A percentile compares a stretch with the other conserved stretches of the same genome.
Evolutionary conservation across 1,284 basidiomycete genomes (phyloP).

Genomic region (Tylopilus microsporus): DNA sequence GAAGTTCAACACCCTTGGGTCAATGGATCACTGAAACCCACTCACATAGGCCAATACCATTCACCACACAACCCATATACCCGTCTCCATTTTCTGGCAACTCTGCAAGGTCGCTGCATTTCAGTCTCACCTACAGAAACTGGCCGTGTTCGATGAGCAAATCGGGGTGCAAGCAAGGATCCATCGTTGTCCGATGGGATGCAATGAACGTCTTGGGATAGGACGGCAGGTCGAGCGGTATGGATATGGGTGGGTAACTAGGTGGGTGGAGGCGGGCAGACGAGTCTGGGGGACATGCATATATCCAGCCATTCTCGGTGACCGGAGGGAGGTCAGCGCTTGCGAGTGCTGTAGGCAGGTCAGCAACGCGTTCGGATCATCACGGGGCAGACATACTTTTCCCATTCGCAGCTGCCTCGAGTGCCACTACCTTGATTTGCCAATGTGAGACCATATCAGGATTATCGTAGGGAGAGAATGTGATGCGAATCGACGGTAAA

Average conservation of each 20-base stretch:
- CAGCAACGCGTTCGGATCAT: neutral
- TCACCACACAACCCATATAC: no score
- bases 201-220: constrained; percentile 49
- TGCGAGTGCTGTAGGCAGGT: constrained; percentile 23
- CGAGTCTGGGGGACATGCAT: constrained; percentile 25
- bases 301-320: constrained; percentile 21
- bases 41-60: no score
- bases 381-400: constrained; percentile 22
- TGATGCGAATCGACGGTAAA: constrained; percentile 30
- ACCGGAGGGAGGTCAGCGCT: constrained; percentile 21
- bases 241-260: neutral
- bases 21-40: no score
- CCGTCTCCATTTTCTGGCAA: no score
- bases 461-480: constrained; percentile 30
- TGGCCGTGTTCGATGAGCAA: constrained; percentile 51
- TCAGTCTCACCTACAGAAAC: constrained; percentile 36
- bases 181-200: constrained; percentile 51
- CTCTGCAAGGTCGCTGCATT: no score
- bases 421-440: constrained; percentile 21
- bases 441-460: constrained; percentile 28
- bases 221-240: neutral
- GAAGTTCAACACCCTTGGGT: no score
- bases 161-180: constrained; percentile 56
- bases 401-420: constrained; percentile 26
- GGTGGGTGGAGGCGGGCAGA: constrained; percentile 15